Evolutionary conservation across 768 basidiomycete genomes (phyloP).

Genomic region (Cubamyces sp.): DNA sequence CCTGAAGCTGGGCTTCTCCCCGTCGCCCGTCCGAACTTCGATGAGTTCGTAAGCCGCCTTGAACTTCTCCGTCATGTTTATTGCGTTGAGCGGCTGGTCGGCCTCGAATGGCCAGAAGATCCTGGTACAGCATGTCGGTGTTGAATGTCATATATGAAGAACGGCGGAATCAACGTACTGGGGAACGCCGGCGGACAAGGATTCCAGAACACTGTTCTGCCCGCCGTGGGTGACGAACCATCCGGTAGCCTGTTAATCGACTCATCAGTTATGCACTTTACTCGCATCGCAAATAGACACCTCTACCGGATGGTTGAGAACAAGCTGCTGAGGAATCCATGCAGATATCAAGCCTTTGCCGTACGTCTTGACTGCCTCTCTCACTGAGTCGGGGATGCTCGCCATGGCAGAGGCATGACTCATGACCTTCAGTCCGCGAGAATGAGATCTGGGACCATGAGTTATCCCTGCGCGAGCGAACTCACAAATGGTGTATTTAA

Average conservation of each 20-base stretch:
- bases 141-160: too few species aligned
- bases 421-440: too few species aligned
- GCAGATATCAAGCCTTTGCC: conserved; percentile 6
- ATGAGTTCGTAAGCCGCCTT: conserved; percentile 33
- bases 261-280: not conserved
- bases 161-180: not conserved
- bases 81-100: conserved; percentile 31
- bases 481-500: too few species aligned
- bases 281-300: too few species aligned
- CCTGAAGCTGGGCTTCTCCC: conserved; percentile 22
- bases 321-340: conserved; percentile 19
- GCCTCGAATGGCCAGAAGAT: conserved; percentile 33
- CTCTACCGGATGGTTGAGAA: conserved; percentile 15
- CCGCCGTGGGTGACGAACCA: conserved; percentile 34
- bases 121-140: conserved; percentile 13
- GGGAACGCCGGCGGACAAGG: conserved; percentile 30
- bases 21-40: conserved; percentile 30
- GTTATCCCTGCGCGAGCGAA: too few species aligned
- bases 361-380: conserved; percentile 4
- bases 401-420: conserved; percentile 14
- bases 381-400: conserved; percentile 7
- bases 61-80: conserved; percentile 26
- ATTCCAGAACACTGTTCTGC: conserved; percentile 30
- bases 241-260: conserved; percentile 7
- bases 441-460: too few species aligned